These are phyloP conservation scores for Bathelium albidoporum DNA, from an alignment of 495 filamentous ascomycete species.

Conservation along the genomic window DNA sequence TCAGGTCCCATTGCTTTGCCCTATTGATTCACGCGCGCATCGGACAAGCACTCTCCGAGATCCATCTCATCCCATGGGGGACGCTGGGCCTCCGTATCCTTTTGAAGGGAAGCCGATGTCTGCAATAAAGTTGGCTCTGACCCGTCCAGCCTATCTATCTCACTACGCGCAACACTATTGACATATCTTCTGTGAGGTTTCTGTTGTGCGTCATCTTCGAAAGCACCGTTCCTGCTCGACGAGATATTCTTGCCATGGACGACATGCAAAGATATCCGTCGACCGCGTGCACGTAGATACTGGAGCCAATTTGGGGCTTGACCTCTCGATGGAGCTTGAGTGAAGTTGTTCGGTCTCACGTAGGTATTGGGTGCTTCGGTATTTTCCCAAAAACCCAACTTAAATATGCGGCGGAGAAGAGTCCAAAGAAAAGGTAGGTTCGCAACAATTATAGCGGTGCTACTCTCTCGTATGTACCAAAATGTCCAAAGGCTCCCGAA, in stretches of 20 bases:
- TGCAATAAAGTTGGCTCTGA: background rate
- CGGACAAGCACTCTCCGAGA: background rate
- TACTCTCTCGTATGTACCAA: slow-evolving; percentile 58
- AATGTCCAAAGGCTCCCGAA: slow-evolving; percentile 49
- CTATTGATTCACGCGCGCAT: background rate
- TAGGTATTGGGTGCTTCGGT: background rate
- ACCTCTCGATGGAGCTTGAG: background rate
- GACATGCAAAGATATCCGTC: background rate
- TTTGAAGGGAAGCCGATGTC: background rate
- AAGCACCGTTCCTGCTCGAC: background rate
- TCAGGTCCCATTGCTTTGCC: background rate
- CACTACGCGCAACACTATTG: background rate
- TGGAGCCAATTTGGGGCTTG: background rate
- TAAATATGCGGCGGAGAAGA: slow-evolving; percentile 44
- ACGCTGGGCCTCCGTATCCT: background rate
- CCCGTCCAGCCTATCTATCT: background rate
- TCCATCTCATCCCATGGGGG: slow-evolving; percentile 1
- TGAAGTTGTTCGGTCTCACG: background rate
- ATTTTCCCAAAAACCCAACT: slow-evolving; percentile 35
- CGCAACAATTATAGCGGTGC: slow-evolving; percentile 52
- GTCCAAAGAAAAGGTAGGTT: slow-evolving; percentile 57
- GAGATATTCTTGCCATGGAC: background rate
- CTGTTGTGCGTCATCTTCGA: background rate
- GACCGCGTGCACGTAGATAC: background rate
- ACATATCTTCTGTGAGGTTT: background rate